These are phyloP conservation scores for Astrothelium macrocarpum DNA, from an alignment of 495 filamentous ascomycete species.

Conservation along the genomic window DNA sequence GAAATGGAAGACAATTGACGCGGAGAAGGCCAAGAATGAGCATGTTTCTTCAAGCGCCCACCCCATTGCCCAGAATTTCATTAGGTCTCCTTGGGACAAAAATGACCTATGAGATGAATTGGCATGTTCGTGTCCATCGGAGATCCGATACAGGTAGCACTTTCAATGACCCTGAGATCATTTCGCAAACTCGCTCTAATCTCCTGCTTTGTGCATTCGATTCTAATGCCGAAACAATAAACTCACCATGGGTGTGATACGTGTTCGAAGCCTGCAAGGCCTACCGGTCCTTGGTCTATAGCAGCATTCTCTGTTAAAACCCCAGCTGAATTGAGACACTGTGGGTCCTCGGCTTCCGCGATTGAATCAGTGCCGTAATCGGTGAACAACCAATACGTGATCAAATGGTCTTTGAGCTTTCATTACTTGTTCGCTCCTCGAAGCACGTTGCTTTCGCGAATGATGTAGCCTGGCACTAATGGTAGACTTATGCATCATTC, in stretches of 20 bases:
- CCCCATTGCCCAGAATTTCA: not conserved
- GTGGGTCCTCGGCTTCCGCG: not conserved
- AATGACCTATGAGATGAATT: not conserved
- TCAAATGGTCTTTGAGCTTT: not conserved
- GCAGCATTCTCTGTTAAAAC: no score
- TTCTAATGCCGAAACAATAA: not conserved
- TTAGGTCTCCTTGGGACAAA: not conserved
- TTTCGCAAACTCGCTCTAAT: no score
- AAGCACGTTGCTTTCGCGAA: not conserved
- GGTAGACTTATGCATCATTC: not conserved
- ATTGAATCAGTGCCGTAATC: not conserved
- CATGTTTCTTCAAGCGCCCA: not conserved
- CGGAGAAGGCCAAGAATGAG: not conserved
- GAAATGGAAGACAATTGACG: not conserved
- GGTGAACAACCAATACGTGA: not conserved
- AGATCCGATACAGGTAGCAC: no score
- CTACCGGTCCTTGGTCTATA: no score
- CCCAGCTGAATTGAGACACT: no score
- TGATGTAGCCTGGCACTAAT: not conserved
- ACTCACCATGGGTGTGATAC: not conserved
- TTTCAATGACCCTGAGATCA: no score
- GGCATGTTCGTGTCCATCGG: not conserved
- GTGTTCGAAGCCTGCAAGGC: not conserved
- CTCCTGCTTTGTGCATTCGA: not conserved
- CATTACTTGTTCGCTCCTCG: not conserved